These are phyloP conservation scores for Stenogyne calaminthoides DNA, from an alignment of 305 asterid species.

Conservation along the genomic window DNA sequence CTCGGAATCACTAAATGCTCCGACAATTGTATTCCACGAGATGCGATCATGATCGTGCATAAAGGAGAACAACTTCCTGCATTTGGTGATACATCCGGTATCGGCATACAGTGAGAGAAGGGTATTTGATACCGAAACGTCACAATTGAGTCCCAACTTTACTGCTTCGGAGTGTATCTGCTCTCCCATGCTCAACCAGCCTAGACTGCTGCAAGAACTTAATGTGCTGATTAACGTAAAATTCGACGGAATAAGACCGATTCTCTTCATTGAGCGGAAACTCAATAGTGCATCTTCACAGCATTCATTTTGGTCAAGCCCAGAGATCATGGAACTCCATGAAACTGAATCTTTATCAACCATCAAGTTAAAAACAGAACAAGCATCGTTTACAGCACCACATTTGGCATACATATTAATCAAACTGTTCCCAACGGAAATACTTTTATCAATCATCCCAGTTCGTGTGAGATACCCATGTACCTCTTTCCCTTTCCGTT, in stretches of 20 bases:
- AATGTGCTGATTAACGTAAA: conserved; percentile 75
- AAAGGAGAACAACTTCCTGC: conserved; percentile 62
- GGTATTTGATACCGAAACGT: conserved; percentile 86
- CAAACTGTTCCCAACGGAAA: conserved; percentile 72
- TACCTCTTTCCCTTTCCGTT: conserved; percentile 65
- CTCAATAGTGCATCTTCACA: conserved; percentile 64
- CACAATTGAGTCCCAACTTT: conserved; percentile 68
- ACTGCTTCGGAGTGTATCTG: conserved; percentile 73
- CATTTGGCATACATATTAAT: conserved; percentile 91
- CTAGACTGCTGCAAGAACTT: conserved; percentile 72
- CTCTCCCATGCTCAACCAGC: conserved; percentile 68
- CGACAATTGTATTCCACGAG: conserved; percentile 81
- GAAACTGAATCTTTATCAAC: conserved; percentile 64
- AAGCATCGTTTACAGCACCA: conserved; percentile 57
- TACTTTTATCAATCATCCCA: conserved; percentile 48
- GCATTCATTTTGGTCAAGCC: conserved; percentile 68
- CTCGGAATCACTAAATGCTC: conserved; percentile 68
- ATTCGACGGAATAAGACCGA: conserved; percentile 56
- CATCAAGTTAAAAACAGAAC: conserved; percentile 62
- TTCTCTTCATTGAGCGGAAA: conserved; percentile 62
- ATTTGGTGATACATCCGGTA: conserved; percentile 48
- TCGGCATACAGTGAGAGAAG: conserved; percentile 79
- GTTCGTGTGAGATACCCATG: conserved; percentile 67
- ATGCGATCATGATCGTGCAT: conserved; percentile 73
- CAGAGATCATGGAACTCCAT: conserved; percentile 85